These are phyloP conservation scores for Fabrea salina DNA, from an alignment of 169 alveolate genomes.

Conservation along the genomic window DNA sequence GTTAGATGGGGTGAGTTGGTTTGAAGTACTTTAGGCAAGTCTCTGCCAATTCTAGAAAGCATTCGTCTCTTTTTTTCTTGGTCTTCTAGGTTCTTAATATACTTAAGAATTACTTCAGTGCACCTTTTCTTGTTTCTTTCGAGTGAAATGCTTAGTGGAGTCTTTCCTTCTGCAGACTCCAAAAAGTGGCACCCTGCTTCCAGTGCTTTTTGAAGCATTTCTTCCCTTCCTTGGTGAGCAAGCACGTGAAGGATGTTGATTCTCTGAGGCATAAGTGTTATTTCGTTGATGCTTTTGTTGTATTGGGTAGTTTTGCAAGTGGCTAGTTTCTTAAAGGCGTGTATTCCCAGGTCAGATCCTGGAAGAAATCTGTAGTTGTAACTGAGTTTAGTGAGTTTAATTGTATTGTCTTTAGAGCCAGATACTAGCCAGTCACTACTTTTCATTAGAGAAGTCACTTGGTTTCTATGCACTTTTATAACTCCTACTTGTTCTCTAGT, in stretches of 20 bases:
- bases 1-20: not conserved
- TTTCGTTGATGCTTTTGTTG: not conserved
- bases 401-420: slow-evolving; percentile 6
- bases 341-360: no score
- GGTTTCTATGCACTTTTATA: not conserved
- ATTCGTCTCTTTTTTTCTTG: not conserved
- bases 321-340: no score
- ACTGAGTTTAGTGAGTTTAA: no score
- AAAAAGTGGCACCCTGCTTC: not conserved
- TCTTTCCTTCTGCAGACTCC: not conserved
- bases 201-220: not conserved
- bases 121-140: not conserved
- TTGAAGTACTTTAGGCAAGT: not conserved
- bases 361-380: no score
- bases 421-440: not conserved
- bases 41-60: not conserved
- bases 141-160: not conserved
- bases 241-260: not conserved
- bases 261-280: not conserved
- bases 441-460: not conserved
- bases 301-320: no score
- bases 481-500: not conserved
- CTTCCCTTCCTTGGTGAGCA: not conserved
- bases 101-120: not conserved
- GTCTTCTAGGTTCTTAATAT: not conserved